A percentile compares a stretch with the other conserved stretches of the same genome.
Evolutionary conservation across 306 rosid species (phyloP).

Genomic region (Neltuma alba): DNA sequence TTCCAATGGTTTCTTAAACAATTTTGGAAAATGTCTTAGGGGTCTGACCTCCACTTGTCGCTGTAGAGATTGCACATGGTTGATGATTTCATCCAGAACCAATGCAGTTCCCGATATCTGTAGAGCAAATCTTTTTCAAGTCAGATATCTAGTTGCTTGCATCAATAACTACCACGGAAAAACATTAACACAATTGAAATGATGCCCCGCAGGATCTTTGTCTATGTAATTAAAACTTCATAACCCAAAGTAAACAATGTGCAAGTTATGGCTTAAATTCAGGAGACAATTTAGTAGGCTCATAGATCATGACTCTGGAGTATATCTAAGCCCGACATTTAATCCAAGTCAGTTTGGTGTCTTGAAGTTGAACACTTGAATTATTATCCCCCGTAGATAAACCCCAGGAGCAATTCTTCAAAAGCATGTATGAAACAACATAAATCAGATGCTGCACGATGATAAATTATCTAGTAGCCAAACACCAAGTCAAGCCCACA

Average conservation of each 20-base stretch:
- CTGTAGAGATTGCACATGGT: slow-evolving; percentile 92
- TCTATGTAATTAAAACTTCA: neutral
- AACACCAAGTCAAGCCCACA: slow-evolving; percentile 24
- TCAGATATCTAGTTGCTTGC: slow-evolving; percentile 27
- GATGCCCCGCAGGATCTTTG: neutral
- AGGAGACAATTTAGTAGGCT: neutral
- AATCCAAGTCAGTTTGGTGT: neutral
- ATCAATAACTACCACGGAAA: slow-evolving; percentile 11
- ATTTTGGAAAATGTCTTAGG: slow-evolving; percentile 32
- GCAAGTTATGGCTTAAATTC: neutral
- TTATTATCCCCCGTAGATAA: neutral
- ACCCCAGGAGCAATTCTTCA: neutral
- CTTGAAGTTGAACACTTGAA: neutral
- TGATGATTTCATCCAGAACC: slow-evolving; percentile 96
- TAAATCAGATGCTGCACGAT: slow-evolving; percentile 1
- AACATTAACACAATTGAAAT: slow-evolving; percentile 20
- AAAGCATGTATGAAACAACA: neutral
- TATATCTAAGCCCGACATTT: neutral
- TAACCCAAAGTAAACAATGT: slow-evolving; percentile 12
- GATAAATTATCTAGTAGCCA: slow-evolving; percentile 16
- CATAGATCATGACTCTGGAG: neutral
- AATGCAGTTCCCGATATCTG: slow-evolving; percentile 95
- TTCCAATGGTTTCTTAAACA: slow-evolving; percentile 37
- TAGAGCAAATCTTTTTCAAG: slow-evolving; percentile 37
- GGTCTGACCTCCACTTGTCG: slow-evolving; percentile 93